phyloP scores from a whole-genome alignment of 2,329 filamentous ascomycete species.

The Pseudocercospora crystallina region DNA sequence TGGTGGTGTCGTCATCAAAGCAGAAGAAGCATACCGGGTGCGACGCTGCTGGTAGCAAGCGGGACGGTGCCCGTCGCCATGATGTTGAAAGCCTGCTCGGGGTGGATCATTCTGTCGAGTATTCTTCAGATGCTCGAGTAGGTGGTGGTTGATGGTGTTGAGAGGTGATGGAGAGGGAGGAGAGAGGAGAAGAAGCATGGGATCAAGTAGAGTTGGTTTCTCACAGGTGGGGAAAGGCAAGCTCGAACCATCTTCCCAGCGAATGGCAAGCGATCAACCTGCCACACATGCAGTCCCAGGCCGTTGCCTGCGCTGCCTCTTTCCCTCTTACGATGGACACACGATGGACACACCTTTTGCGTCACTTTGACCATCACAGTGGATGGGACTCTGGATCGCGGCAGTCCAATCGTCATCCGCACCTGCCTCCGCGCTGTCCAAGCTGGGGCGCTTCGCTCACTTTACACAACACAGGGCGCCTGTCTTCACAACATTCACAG shows the following conservation, averaged over 20 bases:
- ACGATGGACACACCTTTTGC: too few relatives aligned
- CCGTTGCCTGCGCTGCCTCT: background rate
- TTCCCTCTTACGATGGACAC: too few relatives aligned
- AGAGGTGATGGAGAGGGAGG: constrained; percentile 6
- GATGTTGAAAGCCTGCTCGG: constrained; percentile 42
- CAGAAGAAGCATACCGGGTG: constrained; percentile 7
- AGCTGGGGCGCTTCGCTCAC: too few relatives aligned
- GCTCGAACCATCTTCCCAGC: background rate
- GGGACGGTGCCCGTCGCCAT: constrained; percentile 25
- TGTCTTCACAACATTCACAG: too few relatives aligned
- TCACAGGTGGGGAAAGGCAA: background rate
- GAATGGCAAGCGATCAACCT: background rate
- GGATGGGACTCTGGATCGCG: too few relatives aligned
- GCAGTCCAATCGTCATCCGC: too few relatives aligned
- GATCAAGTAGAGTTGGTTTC: constrained; percentile 5
- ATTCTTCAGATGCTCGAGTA: constrained; percentile 5
- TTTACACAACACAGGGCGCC: too few relatives aligned
- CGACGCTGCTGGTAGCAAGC: constrained; percentile 6
- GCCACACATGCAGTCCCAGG: constrained; percentile 1
- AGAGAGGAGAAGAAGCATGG: constrained; percentile 9
- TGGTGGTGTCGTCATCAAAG: constrained; percentile 3
- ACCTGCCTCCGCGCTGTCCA: too few relatives aligned
- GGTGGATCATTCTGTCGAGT: constrained; percentile 44
- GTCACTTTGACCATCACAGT: too few relatives aligned
- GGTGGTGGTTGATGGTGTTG: background rate